Conservation (phyloP, 2,329 filamentous ascomycete genomes). For the Fusarium nanum region DNA sequence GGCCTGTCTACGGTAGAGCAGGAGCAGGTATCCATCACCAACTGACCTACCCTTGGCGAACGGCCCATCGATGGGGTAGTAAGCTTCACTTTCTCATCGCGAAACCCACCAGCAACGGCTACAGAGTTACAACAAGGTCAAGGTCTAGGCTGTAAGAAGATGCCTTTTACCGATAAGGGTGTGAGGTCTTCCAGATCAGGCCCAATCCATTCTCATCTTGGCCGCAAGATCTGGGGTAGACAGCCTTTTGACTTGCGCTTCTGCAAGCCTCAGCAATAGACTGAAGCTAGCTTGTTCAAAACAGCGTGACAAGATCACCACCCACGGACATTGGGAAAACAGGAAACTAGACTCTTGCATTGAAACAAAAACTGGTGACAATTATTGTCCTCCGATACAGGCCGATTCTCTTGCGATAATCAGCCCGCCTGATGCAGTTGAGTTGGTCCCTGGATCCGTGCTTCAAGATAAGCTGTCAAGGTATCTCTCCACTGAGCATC, state of each 20-base stretch:
- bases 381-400: constrained; percentile 9
- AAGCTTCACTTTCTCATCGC: constrained; percentile 22
- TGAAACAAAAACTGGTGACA: constrained; percentile 13
- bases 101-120: constrained; percentile 18
- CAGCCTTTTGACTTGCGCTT: constrained; percentile 17
- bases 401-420: constrained; percentile 10
- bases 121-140: constrained; percentile 12
- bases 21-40: constrained; percentile 28
- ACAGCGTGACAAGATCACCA: constrained; percentile 21
- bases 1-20: constrained; percentile 22
- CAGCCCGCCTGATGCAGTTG: constrained; percentile 13
- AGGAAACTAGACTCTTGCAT: background rate
- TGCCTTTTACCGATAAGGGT: constrained; percentile 15
- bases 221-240: constrained; percentile 35
- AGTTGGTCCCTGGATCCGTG: constrained; percentile 13
- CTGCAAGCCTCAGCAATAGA: constrained; percentile 27
- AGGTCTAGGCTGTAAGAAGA: constrained; percentile 28
- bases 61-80: constrained; percentile 10
- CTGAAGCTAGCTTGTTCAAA: constrained; percentile 21
- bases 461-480: constrained; percentile 21
- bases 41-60: constrained; percentile 30
- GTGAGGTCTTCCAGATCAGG: constrained; percentile 30
- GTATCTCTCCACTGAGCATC: constrained; percentile 16
- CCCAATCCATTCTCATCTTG: constrained; percentile 16
- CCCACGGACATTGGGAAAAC: background rate